These are phyloP conservation scores for Yarrowia sp. DNA, from an alignment of 805 yeast species.

Conservation along the genomic window DNA sequence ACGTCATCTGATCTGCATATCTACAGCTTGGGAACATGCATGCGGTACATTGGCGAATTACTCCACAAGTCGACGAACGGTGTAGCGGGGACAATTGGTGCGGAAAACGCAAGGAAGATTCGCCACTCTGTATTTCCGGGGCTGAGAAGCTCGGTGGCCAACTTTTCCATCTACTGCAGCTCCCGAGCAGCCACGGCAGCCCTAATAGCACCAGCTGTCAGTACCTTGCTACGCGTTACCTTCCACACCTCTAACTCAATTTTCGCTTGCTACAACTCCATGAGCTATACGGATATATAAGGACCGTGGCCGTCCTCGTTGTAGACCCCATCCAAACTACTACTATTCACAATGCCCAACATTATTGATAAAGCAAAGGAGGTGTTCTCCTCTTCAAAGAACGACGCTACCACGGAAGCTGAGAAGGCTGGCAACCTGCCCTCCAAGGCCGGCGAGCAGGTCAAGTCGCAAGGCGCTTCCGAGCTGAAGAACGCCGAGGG, in stretches of 20 bases:
- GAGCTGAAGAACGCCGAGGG: conserved; percentile 11
- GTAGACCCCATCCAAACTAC: conserved; percentile 1
- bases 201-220: not conserved
- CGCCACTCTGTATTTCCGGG: no score
- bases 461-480: not conserved
- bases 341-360: conserved; percentile 22
- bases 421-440: conserved; percentile 8
- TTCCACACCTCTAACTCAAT: conserved; percentile 13
- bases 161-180: no score
- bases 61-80: not conserved
- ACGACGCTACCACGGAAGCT: not conserved
- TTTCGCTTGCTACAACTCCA: conserved; percentile 12
- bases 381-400: conserved; percentile 21
- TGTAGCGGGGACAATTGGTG: not conserved
- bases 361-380: conserved; percentile 26
- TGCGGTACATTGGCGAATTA: not conserved
- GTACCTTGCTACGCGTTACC: conserved; percentile 17
- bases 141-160: no score
- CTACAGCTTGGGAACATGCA: conserved; percentile 15
- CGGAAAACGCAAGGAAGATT: no score
- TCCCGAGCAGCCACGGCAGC: not conserved
- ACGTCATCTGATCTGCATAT: conserved; percentile 27
- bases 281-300: not conserved
- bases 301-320: not conserved
- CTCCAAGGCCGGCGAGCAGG: not conserved